These are phyloP conservation scores for Onygena corvina DNA, from an alignment of 2,329 filamentous ascomycete species.

Conservation along the genomic window DNA sequence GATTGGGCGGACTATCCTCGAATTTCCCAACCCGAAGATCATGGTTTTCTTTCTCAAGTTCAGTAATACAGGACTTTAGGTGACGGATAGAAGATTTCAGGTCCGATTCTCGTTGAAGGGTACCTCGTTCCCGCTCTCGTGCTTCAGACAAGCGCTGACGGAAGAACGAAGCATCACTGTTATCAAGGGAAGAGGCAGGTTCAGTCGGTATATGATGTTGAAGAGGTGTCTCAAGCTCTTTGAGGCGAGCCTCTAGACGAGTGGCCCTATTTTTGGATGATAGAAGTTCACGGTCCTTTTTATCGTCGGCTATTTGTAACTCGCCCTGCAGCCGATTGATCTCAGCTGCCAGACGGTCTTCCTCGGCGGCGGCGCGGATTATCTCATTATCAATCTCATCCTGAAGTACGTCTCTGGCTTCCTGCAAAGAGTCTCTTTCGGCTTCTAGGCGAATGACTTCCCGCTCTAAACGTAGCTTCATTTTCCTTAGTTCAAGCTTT, in stretches of 20 bases:
- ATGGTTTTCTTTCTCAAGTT: constrained; percentile 56
- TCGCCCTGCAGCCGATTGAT: constrained; percentile 42
- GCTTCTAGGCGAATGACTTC: constrained; percentile 54
- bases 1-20: constrained; percentile 42
- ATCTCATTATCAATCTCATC: constrained; percentile 54
- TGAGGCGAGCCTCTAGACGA: constrained; percentile 48
- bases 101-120: constrained; percentile 52
- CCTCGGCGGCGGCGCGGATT: constrained; percentile 53
- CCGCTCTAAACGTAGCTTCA: constrained; percentile 55
- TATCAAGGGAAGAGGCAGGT: constrained; percentile 23
- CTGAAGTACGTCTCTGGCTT: constrained; percentile 49
- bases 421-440: constrained; percentile 47
- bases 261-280: constrained; percentile 50
- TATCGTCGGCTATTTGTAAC: constrained; percentile 30
- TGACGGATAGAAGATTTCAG: constrained; percentile 52
- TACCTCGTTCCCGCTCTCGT: constrained; percentile 53
- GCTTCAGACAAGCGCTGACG: constrained; percentile 52
- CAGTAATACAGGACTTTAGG: constrained; percentile 52
- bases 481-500: constrained; percentile 53
- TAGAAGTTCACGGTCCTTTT: constrained; percentile 38
- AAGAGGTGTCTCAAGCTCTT: constrained; percentile 41
- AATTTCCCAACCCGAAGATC: constrained; percentile 46
- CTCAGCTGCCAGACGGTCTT: constrained; percentile 45
- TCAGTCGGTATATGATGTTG: constrained; percentile 19
- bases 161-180: constrained; percentile 46